Evolutionary conservation across 75 land plant species (phyloP).

Genomic region (Azolla pinnata): DNA sequence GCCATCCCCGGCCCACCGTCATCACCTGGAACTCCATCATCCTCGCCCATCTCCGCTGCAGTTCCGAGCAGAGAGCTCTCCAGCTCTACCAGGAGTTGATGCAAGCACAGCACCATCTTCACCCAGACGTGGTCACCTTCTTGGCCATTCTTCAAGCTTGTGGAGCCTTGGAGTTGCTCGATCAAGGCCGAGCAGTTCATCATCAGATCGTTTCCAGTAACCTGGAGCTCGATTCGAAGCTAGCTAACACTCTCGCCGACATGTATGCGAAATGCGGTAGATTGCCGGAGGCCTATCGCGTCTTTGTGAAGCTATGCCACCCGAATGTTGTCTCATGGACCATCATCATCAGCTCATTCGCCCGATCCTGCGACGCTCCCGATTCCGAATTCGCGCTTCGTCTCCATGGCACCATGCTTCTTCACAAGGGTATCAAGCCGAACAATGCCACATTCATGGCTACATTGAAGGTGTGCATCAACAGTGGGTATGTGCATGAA

Average conservation of each 20-base stretch:
- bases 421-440: slow-evolving; percentile 1
- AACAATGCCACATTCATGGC: slow-evolving; percentile 6
- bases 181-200: neutral
- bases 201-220: neutral
- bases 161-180: neutral
- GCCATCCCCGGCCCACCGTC: neutral
- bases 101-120: neutral
- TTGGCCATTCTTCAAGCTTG: slow-evolving; percentile 2
- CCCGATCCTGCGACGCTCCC: neutral
- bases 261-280: neutral
- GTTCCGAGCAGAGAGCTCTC: neutral
- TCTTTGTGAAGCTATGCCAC: neutral
- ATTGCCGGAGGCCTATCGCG: neutral
- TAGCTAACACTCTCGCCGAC: neutral
- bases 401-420: neutral
- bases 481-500: neutral
- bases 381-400: neutral
- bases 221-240: neutral
- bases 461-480: slow-evolving; percentile 2
- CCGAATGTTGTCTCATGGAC: neutral
- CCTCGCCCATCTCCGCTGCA: neutral
- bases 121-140: neutral
- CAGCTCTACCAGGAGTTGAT: neutral
- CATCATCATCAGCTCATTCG: neutral
- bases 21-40: slow-evolving; percentile 4